A percentile compares a stretch with the other conserved stretches of the same genome.
Evolutionary conservation across 2,329 filamentous ascomycete species (phyloP).

Genomic region (Fusarium setosum): DNA sequence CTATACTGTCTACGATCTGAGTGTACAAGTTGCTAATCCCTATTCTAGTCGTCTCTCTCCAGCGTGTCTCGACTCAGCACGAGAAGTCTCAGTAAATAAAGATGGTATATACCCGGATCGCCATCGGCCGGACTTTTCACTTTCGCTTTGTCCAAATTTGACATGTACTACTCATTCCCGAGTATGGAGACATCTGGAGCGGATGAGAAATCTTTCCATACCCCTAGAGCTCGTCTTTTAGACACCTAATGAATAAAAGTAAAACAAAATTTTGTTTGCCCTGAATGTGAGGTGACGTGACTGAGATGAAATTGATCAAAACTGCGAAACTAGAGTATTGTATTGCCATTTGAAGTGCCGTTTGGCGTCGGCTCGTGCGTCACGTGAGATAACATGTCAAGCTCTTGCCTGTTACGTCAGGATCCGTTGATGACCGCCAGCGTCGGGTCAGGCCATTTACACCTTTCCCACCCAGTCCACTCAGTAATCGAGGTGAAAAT

Average conservation of each 20-base stretch:
- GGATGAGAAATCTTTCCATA: conserved; percentile 52
- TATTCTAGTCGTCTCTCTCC: conserved; percentile 80
- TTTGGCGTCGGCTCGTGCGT: too few species aligned
- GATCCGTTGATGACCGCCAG: too few species aligned
- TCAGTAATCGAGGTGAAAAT: too few species aligned
- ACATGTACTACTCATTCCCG: conserved; percentile 51
- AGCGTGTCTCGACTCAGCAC: conserved; percentile 91
- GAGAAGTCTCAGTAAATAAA: conserved; percentile 80
- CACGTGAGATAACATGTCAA: too few species aligned
- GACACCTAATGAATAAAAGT: conserved; percentile 59
- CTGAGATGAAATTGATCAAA: too few species aligned
- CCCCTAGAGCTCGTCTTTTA: conserved; percentile 52
- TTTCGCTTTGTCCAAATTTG: conserved; percentile 55
- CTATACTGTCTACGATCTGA: neutral
- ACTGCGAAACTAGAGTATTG: too few species aligned
- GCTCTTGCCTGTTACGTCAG: too few species aligned
- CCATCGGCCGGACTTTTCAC: conserved; percentile 51
- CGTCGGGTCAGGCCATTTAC: too few species aligned
- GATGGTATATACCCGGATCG: conserved; percentile 53
- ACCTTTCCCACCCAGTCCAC: too few species aligned
- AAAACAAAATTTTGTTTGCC: conserved; percentile 46
- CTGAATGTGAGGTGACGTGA: neutral
- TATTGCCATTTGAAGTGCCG: too few species aligned
- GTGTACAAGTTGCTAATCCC: conserved; percentile 59
- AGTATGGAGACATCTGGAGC: conserved; percentile 49